These are phyloP conservation scores for Solanum chacoense DNA, from an alignment of 305 asterid genomes.

Conservation along the genomic window DNA sequence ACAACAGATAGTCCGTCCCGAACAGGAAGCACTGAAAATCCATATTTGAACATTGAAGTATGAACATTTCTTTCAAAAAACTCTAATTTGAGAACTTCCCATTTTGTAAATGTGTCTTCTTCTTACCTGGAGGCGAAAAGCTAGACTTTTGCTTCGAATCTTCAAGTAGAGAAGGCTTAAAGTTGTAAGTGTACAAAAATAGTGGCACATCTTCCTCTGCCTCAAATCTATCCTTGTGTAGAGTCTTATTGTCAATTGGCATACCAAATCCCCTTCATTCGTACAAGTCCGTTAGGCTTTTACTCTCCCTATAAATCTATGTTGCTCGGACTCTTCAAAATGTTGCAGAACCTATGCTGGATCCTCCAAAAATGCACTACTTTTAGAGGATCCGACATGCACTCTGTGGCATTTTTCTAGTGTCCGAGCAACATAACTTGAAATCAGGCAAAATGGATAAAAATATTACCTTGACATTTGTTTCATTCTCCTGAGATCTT, in stretches of 20 bases:
- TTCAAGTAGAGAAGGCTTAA: constrained; percentile 17
- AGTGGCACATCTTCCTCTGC: constrained; percentile 39
- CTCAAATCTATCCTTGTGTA: constrained; percentile 13
- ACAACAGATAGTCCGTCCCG: constrained; percentile 6
- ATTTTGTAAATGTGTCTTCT: not conserved
- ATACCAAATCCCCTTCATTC: constrained; percentile 6
- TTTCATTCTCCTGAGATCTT: constrained; percentile 2
- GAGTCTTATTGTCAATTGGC: not conserved
- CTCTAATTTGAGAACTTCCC: not conserved
- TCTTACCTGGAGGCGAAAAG: constrained; percentile 18
- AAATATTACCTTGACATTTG: constrained; percentile 4
- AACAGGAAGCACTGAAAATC: constrained; percentile 29
- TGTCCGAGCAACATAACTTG: not conserved
- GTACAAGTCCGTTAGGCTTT: not conserved
- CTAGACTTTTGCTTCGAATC: constrained; percentile 7
- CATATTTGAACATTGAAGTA: not conserved
- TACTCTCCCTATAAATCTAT: not conserved
- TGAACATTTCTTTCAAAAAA: not conserved
- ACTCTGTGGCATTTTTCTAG: not conserved
- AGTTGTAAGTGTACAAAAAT: constrained; percentile 25
- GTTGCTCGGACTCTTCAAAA: not conserved
- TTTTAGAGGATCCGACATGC: not conserved
- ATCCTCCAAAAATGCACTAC: not conserved
- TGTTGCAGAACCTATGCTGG: not conserved
- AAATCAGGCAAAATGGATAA: not conserved